A percentile compares a stretch with the other conserved stretches of the same genome.
These are phyloP conservation scores for Tetracladium setigerum DNA, from an alignment of 495 filamentous ascomycete genomes.

Conservation along the genomic window DNA sequence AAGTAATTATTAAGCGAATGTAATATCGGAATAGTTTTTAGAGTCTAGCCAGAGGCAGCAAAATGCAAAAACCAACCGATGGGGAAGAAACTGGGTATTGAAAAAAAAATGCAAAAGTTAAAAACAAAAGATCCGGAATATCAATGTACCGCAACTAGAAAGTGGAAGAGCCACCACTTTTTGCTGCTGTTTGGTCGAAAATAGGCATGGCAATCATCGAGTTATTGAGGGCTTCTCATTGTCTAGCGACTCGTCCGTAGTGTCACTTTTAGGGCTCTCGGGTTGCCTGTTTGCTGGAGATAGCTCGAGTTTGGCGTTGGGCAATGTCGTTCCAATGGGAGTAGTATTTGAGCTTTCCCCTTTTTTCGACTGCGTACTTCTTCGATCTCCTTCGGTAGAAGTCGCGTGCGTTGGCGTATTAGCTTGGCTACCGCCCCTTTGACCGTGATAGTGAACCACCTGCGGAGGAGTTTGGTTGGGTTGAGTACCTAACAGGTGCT, in stretches of 20 bases:
- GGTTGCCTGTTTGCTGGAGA: constrained; percentile 11
- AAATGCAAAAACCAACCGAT: too few species aligned
- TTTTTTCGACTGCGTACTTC: constrained; percentile 15
- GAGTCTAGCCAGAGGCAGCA: too few species aligned
- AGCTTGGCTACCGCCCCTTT: constrained; percentile 50
- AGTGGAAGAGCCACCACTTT: too few species aligned
- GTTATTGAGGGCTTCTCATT: neutral
- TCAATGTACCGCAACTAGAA: too few species aligned
- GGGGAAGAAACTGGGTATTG: too few species aligned
- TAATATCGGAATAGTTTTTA: too few species aligned
- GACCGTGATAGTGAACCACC: constrained; percentile 54
- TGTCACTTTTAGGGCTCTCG: constrained; percentile 18
- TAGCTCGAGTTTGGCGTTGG: constrained; percentile 16
- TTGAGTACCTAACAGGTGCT: constrained; percentile 50
- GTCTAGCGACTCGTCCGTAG: constrained; percentile 17
- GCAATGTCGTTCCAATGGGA: constrained; percentile 15
- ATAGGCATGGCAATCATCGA: too few species aligned
- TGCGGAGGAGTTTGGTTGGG: constrained; percentile 52
- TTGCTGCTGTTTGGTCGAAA: too few species aligned
- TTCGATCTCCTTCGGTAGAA: constrained; percentile 16
- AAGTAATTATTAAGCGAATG: too few species aligned
- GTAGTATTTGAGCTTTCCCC: constrained; percentile 14
- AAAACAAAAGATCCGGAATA: too few species aligned
- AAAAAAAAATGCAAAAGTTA: too few species aligned
- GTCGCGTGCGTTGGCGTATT: constrained; percentile 44